Evolutionary conservation across 176 grass and related monocot species (phyloP).

Genomic region (Carex parvula): DNA sequence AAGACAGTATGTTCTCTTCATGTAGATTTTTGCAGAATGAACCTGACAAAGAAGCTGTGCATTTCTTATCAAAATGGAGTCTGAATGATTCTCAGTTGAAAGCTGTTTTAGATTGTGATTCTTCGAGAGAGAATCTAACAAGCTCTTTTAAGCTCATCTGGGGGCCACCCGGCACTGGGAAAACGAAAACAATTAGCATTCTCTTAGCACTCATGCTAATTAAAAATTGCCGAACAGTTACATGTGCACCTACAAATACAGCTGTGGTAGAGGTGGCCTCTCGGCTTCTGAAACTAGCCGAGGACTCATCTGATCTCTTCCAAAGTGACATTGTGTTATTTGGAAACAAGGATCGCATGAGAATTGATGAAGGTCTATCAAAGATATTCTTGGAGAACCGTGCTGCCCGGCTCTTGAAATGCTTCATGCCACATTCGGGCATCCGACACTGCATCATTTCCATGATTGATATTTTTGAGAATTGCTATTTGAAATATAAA

Average conservation of each 20-base stretch:
- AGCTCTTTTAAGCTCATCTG: conserved; percentile 46
- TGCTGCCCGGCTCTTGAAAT: conserved; percentile 17
- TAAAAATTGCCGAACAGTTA: conserved; percentile 43
- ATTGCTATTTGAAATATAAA: conserved; percentile 33
- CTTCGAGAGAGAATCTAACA: not conserved
- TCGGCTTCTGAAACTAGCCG: conserved; percentile 32
- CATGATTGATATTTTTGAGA: conserved; percentile 36
- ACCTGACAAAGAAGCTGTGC: not conserved
- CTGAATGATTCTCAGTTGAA: conserved; percentile 46
- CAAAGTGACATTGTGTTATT: conserved; percentile 54
- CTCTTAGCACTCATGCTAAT: conserved; percentile 43
- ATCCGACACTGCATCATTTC: conserved; percentile 39
- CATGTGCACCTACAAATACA: conserved; percentile 78
- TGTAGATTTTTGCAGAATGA: not conserved
- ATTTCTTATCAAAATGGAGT: not conserved
- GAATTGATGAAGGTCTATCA: not conserved
- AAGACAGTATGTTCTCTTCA: not conserved
- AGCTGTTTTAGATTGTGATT: conserved; percentile 43
- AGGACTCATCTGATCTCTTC: not conserved
- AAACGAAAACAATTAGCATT: conserved; percentile 69
- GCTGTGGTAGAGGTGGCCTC: conserved; percentile 53
- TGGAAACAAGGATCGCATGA: conserved; percentile 56
- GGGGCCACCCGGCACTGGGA: conserved; percentile 72
- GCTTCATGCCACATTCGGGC: conserved; percentile 31
- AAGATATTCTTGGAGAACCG: conserved; percentile 54